Base-by-base conservation (phyloP, 1,139 yeast species). In the Keqinozyma sinolaborantium region DNA sequence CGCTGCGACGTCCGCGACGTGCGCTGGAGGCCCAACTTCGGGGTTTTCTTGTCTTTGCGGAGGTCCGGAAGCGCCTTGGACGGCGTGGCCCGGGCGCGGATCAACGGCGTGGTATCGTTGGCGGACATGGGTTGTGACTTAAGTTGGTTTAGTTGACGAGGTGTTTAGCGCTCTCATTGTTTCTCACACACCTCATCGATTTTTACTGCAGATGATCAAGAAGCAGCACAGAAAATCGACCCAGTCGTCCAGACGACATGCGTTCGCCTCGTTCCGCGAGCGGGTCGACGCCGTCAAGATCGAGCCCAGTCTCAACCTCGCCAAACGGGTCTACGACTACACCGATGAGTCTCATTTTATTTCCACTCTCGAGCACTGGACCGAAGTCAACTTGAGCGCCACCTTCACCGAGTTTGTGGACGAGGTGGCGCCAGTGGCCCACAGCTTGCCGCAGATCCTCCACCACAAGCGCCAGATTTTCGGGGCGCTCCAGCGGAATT, bases 1-100 rank as follows among this genome's bases (percentile, higher is more conserved):
- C 86, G 90, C 53, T 86, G 96, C 0, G 94, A 78, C 0, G 95
- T 85, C 51, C 92, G 76, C 27, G 95, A 83, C 1, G 95, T 82
- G 51, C 97, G 69, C 51, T 88, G 96, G 4, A 95, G 84, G 1
- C 95, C 95, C 12, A 76, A 64, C 39, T 78, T 71, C n/a, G 15
- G 5, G n/a, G n/a, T n/a, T n/a, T n/a, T n/a, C n/a, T n/a, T n/a
- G n/a, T n/a, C n/a, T n/a, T n/a, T n/a, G n/a, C n/a, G n/a, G n/a
- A n/a, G n/a, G n/a, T n/a, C n/a, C n/a, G n/a, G n/a, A n/a, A n/a
- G n/a, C n/a, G n/a, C n/a, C n/a, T n/a, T n/a, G n/a, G n/a, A n/a
- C n/a, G n/a, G n/a, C n/a, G n/a, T n/a, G n/a, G n/a, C n/a, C n/a
- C n/a, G n/a, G n/a, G n/a, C n/a, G n/a, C n/a, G n/a, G n/a, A n/a